Percentiles rank a stretch among this genome's conserved stretches.
Evolutionary conservation across 768 basidiomycete genomes (phyloP).

Genomic region (Imleria badia): DNA sequence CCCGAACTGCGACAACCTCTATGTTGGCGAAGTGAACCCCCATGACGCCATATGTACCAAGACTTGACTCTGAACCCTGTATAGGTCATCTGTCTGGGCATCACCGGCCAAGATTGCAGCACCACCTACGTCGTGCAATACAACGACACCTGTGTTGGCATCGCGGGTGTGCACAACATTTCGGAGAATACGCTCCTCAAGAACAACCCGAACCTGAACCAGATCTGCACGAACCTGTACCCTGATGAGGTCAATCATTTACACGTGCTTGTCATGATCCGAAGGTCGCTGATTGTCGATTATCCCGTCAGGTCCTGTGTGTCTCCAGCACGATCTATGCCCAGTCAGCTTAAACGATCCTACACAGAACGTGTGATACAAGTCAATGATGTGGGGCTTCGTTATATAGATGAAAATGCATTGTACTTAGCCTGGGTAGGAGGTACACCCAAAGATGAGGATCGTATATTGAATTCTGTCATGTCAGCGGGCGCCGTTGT

Average conservation of each 20-base stretch:
- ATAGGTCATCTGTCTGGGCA: constrained; percentile 56
- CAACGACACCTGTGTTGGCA: constrained; percentile 51
- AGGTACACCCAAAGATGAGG: not conserved
- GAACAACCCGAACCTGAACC: constrained; percentile 68
- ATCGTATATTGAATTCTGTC: too few relatives aligned
- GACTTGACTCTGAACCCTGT: not conserved
- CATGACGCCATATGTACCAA: not conserved
- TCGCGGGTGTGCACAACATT: constrained; percentile 44
- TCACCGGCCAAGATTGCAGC: constrained; percentile 54
- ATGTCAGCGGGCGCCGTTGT: not conserved
- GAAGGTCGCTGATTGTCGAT: not conserved
- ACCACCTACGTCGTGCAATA: constrained; percentile 45
- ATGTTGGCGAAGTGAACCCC: constrained; percentile 42
- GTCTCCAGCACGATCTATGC: constrained; percentile 25
- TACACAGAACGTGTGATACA: not conserved
- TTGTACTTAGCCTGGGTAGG: not conserved
- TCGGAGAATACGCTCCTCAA: constrained; percentile 44
- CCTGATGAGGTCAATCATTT: constrained; percentile 49
- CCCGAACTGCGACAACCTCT: constrained; percentile 55
- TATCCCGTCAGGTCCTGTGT: constrained; percentile 25
- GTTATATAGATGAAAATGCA: not conserved
- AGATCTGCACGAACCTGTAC: constrained; percentile 54
- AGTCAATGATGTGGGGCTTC: not conserved
- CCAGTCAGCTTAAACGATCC: constrained; percentile 1
- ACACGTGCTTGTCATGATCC: not conserved